Evolutionary conservation across 257 asterid genomes (phyloP).

Genomic region (Hygrophila difformis): DNA sequence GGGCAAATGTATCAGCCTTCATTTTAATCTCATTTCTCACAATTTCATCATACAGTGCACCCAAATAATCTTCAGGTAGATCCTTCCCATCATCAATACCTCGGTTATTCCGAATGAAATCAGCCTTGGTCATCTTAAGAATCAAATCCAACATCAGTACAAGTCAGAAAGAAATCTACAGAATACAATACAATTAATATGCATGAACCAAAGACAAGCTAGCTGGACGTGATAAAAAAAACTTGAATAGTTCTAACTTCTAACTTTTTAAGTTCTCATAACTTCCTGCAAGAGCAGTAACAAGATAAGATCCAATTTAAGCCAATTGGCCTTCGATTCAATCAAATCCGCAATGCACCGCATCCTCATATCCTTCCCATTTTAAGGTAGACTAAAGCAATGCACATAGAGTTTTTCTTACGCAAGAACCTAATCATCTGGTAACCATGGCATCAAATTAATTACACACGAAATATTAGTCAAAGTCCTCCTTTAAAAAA

Average conservation of each 20-base stretch:
- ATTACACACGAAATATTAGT: too few species aligned
- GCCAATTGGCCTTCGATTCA: too few species aligned
- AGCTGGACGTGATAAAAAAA: slow-evolving; percentile 2
- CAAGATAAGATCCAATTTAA: neutral
- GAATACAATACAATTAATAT: slow-evolving; percentile 8
- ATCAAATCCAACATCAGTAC: slow-evolving; percentile 28
- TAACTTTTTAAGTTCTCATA: slow-evolving; percentile 1
- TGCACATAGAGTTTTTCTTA: too few species aligned
- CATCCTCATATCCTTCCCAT: too few species aligned
- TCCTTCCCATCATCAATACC: slow-evolving; percentile 96
- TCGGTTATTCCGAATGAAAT: slow-evolving; percentile 94
- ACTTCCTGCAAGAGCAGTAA: neutral
- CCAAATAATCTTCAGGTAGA: slow-evolving; percentile 83
- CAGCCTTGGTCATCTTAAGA: slow-evolving; percentile 88
- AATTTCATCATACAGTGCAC: slow-evolving; percentile 82
- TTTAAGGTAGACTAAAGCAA: too few species aligned
- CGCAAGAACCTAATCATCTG: too few species aligned
- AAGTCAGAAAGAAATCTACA: slow-evolving; percentile 20
- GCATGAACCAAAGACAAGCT: slow-evolving; percentile 1
- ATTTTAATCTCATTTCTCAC: slow-evolving; percentile 95
- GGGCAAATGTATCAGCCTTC: slow-evolving; percentile 72
- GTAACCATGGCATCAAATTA: too few species aligned
- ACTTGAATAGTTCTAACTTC: slow-evolving; percentile 2
- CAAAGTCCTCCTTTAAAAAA: too few species aligned
- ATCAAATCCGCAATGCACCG: too few species aligned